Conservation (phyloP, 805 yeast genomes). For the Starmera amethionina region DNA sequence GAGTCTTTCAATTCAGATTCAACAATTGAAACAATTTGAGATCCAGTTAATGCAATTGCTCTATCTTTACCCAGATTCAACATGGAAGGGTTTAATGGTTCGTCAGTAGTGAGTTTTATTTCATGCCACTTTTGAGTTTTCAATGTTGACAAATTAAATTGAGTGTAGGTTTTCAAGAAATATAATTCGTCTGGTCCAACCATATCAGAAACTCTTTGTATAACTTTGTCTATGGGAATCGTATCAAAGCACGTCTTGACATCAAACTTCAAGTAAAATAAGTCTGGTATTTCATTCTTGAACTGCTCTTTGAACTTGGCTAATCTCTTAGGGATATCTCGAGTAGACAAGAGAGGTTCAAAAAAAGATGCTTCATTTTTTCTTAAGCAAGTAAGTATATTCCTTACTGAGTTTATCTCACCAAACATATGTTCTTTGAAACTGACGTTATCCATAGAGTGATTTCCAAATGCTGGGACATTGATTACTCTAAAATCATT, state of each 20-base stretch:
- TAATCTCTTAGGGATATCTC: conserved; percentile 34
- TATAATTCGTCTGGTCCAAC: conserved; percentile 15
- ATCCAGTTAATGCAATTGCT: conserved; percentile 27
- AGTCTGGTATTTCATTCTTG: conserved; percentile 18
- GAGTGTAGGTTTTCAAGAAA: conserved; percentile 1
- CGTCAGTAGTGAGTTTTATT: conserved; percentile 12
- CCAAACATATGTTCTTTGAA: conserved; percentile 26
- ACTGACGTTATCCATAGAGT: too few species aligned
- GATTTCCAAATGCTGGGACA: conserved; percentile 27
- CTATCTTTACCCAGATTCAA: conserved; percentile 20
- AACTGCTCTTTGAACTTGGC: conserved; percentile 25
- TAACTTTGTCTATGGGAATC: conserved; percentile 38
- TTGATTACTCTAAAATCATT: conserved; percentile 51
- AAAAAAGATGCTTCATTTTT: conserved; percentile 14
- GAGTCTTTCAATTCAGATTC: conserved; percentile 45
- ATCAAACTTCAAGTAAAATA: conserved; percentile 63
- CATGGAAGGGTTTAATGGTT: conserved; percentile 9
- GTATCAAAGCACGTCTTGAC: conserved; percentile 70
- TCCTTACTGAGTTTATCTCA: conserved; percentile 34
- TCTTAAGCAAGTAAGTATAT: conserved; percentile 26
- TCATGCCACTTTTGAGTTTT: neutral
- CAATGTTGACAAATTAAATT: neutral
- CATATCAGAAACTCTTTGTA: conserved; percentile 23
- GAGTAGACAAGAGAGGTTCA: conserved; percentile 30
- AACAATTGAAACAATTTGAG: conserved; percentile 36